A percentile compares a stretch with the other conserved stretches of the same genome.
Conservation (phyloP, 345 rosid species). For the Eutrema heterophyllum region DNA sequence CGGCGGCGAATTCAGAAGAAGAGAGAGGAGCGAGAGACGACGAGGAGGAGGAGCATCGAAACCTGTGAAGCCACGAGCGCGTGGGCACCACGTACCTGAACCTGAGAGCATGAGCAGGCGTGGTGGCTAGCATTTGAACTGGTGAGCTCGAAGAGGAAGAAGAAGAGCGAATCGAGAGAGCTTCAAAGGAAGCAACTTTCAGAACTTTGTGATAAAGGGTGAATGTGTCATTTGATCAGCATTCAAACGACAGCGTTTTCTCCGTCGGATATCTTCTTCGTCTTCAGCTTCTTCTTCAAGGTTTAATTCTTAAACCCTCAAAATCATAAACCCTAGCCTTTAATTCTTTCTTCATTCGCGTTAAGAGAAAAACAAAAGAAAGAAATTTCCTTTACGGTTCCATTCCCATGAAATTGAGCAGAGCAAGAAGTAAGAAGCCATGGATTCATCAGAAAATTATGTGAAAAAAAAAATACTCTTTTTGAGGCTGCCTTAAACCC, state of each 20-base stretch:
- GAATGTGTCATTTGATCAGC: background rate
- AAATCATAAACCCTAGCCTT: background rate
- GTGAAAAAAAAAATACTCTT: too few relatives aligned
- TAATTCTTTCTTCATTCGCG: background rate
- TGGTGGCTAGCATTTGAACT: constrained; percentile 31
- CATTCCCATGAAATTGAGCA: too few relatives aligned
- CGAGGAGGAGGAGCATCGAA: constrained; percentile 29
- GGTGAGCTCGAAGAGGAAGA: background rate
- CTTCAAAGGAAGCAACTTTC: background rate
- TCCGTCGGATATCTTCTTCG: background rate
- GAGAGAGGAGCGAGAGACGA: constrained; percentile 34
- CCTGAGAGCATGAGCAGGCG: constrained; percentile 38
- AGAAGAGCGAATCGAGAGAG: background rate
- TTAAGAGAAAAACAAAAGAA: too few relatives aligned
- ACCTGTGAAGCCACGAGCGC: constrained; percentile 31
- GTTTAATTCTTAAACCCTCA: background rate
- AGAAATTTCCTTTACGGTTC: too few relatives aligned
- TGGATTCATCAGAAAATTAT: too few relatives aligned
- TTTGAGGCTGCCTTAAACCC: too few relatives aligned
- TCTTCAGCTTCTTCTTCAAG: background rate
- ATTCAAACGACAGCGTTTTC: background rate
- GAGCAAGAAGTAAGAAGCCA: too few relatives aligned
- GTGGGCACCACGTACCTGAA: constrained; percentile 36
- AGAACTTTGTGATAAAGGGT: constrained; percentile 8
- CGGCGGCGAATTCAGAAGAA: constrained; percentile 23